Percentiles rank a stretch among this genome's conserved stretches.
phyloP scores from a whole-genome alignment of 2,329 filamentous ascomycete genomes.

The Dothistroma pini region DNA sequence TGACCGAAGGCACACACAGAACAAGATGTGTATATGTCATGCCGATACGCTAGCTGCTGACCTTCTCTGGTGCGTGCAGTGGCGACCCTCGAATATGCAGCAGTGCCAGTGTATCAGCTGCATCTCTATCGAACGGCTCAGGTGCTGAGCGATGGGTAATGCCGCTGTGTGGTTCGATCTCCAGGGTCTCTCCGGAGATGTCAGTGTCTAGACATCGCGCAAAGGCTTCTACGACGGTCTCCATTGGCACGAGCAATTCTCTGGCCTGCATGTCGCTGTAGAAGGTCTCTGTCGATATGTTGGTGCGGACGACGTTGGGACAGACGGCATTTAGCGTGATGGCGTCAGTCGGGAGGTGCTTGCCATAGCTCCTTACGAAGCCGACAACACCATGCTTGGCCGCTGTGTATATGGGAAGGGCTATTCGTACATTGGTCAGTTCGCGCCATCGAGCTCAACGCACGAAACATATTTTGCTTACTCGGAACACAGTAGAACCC shows the following conservation, averaged over 20 bases:
- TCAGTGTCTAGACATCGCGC: conserved; percentile 36
- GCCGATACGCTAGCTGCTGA: background rate
- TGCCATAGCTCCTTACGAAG: conserved; percentile 41
- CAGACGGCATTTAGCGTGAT: conserved; percentile 44
- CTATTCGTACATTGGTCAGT: conserved; percentile 9
- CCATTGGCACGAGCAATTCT: conserved; percentile 39
- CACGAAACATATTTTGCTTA: conserved; percentile 10
- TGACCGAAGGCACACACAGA: conserved; percentile 7
- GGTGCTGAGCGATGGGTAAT: conserved; percentile 29
- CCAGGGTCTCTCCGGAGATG: conserved; percentile 42
- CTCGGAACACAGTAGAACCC: conserved; percentile 43
- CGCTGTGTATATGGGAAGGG: conserved; percentile 43
- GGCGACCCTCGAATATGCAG: conserved; percentile 24
- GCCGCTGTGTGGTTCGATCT: conserved; percentile 40
- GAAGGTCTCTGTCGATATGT: conserved; percentile 35
- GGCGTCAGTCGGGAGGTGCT: conserved; percentile 38
- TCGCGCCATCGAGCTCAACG: background rate
- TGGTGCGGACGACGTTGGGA: conserved; percentile 42
- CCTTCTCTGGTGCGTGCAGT: conserved; percentile 23
- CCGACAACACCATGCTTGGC: conserved; percentile 42
- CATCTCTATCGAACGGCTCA: conserved; percentile 34
- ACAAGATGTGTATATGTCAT: background rate
- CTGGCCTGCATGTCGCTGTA: conserved; percentile 38
- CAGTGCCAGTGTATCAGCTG: conserved; percentile 27
- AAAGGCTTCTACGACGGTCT: conserved; percentile 41